Base-by-base conservation (phyloP, 1,284 basidiomycete genomes). In the Exobasidium rhododendri region DNA sequence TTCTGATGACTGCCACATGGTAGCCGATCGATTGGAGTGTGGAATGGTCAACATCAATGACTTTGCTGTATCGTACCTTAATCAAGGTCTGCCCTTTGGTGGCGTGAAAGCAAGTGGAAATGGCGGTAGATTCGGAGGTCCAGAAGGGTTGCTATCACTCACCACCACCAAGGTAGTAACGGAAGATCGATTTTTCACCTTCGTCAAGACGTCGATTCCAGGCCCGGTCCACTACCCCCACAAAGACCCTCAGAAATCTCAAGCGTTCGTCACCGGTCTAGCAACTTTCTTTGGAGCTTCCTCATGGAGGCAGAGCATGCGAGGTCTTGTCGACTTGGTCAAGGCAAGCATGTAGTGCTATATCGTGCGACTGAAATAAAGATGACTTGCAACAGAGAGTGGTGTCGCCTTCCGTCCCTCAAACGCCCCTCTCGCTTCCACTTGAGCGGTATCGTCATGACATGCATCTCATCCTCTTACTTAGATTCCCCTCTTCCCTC, bases 41-140 rank as follows among this genome's bases (percentile, higher is more conserved):
- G 94, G 94, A 44, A 97, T 98, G 94, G 93, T 97, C 7, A 89
- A 93, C 40, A 85, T 97, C 73, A 97, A 97, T 74, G 74, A 74
- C 65, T 96, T 90, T 80, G 93, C 88, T 24, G 89, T 93, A 2
- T 93, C 89, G 82, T 97, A 97, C 80, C 65, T 79, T 69, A 94
- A 91, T 79, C 94, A 97, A 84, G 89, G 91, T 74, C 84, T 96
- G 71, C 93, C 94, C 3, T 97, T 97, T 65, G 94, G 94, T 32
- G 94, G 93, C 32, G 85, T 86, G 55, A 97, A 97, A 81, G 85
- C 85, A 47, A 55, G 52, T 35, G 31, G 52, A 55, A 44, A 35
- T 55, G 52, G 40, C 75, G 92, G 91, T 11, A 86, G 93, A 65
- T 94, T 96, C 71, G 91, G 90, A 51, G 43, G 56, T 45, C 47